A percentile compares a stretch with the other conserved stretches of the same genome.
These are phyloP conservation scores for Leptodermis oblonga DNA, from an alignment of 257 asterid genomes.

Conservation along the genomic window DNA sequence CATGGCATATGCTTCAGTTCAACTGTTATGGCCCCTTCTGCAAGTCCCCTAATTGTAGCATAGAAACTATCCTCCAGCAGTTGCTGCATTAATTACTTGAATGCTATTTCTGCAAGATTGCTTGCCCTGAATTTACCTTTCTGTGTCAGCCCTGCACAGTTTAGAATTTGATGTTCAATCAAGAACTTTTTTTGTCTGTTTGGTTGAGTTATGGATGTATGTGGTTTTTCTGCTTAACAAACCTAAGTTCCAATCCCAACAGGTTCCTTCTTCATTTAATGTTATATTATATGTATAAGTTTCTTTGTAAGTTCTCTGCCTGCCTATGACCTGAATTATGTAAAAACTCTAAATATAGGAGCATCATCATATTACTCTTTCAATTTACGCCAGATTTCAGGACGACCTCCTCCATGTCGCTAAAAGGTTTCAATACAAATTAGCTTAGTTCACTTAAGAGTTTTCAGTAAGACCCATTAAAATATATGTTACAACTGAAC, in stretches of 20 bases:
- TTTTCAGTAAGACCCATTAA: neutral
- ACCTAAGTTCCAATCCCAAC: no score
- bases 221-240: no score
- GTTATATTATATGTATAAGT: no score
- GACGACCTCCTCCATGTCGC: neutral
- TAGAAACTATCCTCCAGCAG: neutral
- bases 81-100: neutral
- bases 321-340: neutral
- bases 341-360: neutral
- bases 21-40: no score
- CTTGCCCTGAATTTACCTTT: no score
- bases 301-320: neutral
- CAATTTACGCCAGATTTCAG: neutral
- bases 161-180: neutral
- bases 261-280: no score
- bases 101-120: neutral
- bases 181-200: no score
- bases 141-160: no score
- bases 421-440: neutral
- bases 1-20: neutral
- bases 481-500: neutral
- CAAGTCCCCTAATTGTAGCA: neutral
- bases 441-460: conserved; percentile 2
- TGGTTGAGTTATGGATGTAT: no score
- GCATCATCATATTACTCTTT: neutral